Evolutionary conservation across 176 grass and related monocot genomes (phyloP).

Genomic region (Luzula sylvatica): DNA sequence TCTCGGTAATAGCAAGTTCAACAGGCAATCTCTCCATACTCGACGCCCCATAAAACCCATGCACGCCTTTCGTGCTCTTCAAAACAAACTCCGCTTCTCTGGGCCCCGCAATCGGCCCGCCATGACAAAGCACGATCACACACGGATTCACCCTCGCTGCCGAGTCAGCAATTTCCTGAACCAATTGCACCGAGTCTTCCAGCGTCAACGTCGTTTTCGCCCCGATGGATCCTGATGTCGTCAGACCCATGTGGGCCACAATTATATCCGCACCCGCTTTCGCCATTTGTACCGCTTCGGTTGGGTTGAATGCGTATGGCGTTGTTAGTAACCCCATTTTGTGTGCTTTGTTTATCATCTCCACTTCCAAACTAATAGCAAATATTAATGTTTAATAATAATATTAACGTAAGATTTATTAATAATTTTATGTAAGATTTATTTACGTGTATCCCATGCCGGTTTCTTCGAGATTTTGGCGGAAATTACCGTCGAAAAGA

Average conservation of each 20-base stretch:
- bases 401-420: too few relatives aligned
- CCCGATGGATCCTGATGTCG: slow-evolving; percentile 81
- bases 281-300: slow-evolving; percentile 67
- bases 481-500: slow-evolving; percentile 86
- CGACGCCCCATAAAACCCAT: slow-evolving; percentile 93
- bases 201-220: slow-evolving; percentile 63
- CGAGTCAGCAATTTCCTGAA: slow-evolving; percentile 72
- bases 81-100: slow-evolving; percentile 68
- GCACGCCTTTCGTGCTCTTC: slow-evolving; percentile 61
- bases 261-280: slow-evolving; percentile 76
- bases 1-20: slow-evolving; percentile 80
- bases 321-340: slow-evolving; percentile 74
- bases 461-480: slow-evolving; percentile 92
- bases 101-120: slow-evolving; percentile 87
- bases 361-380: slow-evolving; percentile 67
- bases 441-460: slow-evolving; percentile 92
- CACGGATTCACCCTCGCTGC: slow-evolving; percentile 61
- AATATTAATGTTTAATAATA: background rate
- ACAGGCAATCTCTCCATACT: slow-evolving; percentile 91
- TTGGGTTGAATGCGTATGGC: slow-evolving; percentile 79
- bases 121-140: slow-evolving; percentile 76
- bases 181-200: slow-evolving; percentile 41
- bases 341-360: slow-evolving; percentile 80
- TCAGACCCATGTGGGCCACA: slow-evolving; percentile 92
- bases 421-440: background rate